Conservation (phyloP, 2,329 filamentous ascomycete genomes). For the Xylaria sp. region DNA sequence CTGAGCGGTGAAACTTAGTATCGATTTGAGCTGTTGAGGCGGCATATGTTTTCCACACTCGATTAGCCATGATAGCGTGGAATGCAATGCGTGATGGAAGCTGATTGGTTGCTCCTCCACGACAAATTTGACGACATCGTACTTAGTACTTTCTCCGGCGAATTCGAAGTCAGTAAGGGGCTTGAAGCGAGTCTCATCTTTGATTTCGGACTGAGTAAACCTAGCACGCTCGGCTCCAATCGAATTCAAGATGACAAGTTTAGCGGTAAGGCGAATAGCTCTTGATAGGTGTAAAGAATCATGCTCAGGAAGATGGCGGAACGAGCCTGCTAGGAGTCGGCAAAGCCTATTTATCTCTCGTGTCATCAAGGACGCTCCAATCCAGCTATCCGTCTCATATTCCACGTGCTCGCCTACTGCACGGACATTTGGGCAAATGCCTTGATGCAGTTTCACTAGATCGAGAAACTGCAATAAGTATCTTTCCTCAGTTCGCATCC, state of each 20-base stretch:
- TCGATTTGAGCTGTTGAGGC: constrained; percentile 70
- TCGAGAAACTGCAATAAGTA: constrained; percentile 96
- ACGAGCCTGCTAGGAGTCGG: constrained; percentile 87
- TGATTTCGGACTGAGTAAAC: constrained; percentile 89
- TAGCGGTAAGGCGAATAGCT: constrained; percentile 80
- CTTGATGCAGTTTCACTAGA: constrained; percentile 94
- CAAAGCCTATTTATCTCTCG: constrained; percentile 94
- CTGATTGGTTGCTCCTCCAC: constrained; percentile 93
- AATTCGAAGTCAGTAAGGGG: constrained; percentile 82
- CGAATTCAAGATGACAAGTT: constrained; percentile 88
- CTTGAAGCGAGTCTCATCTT: constrained; percentile 86
- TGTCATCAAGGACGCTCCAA: constrained; percentile 92
- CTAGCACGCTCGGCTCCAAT: constrained; percentile 87
- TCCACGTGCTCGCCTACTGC: constrained; percentile 96
- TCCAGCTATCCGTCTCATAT: constrained; percentile 98
- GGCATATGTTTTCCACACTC: constrained; percentile 85
- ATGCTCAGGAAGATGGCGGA: constrained; percentile 74
- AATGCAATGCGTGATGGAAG: constrained; percentile 97
- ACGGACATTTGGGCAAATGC: constrained; percentile 92
- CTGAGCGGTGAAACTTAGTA: constrained; percentile 78
- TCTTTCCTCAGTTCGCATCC: constrained; percentile 82
- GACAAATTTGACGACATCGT: constrained; percentile 83
- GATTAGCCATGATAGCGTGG: constrained; percentile 94
- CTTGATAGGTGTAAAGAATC: constrained; percentile 73
- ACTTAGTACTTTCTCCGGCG: constrained; percentile 66